These are phyloP conservation scores for Solanum piurae DNA, from an alignment of 257 asterid species.

Conservation along the genomic window DNA sequence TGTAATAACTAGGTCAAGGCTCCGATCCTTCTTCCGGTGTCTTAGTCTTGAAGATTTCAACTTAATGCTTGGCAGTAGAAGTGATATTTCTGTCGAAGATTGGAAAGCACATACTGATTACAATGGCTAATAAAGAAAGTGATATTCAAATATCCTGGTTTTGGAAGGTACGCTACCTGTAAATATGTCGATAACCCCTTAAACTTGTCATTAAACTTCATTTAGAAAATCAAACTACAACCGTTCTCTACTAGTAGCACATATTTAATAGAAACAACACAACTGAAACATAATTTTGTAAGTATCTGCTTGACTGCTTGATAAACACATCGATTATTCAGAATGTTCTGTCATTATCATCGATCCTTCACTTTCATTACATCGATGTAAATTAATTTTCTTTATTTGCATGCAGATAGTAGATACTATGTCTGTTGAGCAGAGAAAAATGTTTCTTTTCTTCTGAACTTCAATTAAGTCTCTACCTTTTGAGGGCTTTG, in stretches of 20 bases:
- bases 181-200: not conserved
- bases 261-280: not conserved
- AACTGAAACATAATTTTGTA: not conserved
- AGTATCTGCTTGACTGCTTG: not conserved
- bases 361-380: not conserved
- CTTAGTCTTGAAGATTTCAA: conserved; percentile 59
- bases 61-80: conserved; percentile 62
- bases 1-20: conserved; percentile 19
- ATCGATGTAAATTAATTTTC: not conserved
- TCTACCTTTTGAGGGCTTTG: conserved; percentile 74
- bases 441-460: conserved; percentile 66
- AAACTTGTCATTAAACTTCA: not conserved
- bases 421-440: conserved; percentile 57
- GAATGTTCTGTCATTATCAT: not conserved
- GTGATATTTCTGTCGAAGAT: conserved; percentile 62
- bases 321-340: not conserved
- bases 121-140: conserved; percentile 49
- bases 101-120: conserved; percentile 83
- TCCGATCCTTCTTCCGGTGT: conserved; percentile 44
- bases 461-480: conserved; percentile 90
- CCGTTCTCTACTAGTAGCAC: not conserved
- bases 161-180: conserved; percentile 61
- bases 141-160: conserved; percentile 81
- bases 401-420: conserved; percentile 33
- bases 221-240: not conserved